phyloP scores from a whole-genome alignment of 306 rosid genomes.

The Dalbergia cultrata region DNA sequence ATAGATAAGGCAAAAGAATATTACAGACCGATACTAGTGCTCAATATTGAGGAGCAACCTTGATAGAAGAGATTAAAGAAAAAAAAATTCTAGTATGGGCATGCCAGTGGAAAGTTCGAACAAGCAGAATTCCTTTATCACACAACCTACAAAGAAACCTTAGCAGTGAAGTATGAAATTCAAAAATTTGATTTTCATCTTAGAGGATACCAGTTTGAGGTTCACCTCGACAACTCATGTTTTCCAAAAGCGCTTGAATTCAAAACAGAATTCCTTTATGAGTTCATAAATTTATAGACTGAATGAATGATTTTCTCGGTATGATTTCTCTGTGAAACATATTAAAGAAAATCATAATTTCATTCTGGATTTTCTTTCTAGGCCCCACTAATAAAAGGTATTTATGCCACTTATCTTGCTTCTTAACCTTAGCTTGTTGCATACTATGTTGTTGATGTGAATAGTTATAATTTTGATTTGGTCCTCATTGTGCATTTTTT shows the following conservation, averaged over 20 bases:
- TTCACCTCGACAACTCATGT: not conserved
- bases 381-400: not conserved
- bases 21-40: no score
- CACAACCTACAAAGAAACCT: not conserved
- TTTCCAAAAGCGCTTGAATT: not conserved
- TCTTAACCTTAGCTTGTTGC: no score
- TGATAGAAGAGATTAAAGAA: not conserved
- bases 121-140: not conserved
- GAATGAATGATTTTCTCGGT: not conserved
- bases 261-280: not conserved
- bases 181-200: not conserved
- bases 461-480: no score
- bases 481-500: no score
- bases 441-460: no score
- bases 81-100: not conserved
- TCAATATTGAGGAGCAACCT: no score
- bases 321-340: not conserved
- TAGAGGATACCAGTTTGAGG: not conserved
- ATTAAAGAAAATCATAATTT: no score
- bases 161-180: not conserved
- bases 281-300: not conserved
- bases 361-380: no score
- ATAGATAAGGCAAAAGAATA: not conserved
- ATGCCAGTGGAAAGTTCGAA: not conserved
- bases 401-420: no score